A percentile compares a stretch with the other conserved stretches of the same genome.
Conservation (phyloP, 164 flowering plant genomes). For the Magnolia changhungtana region DNA sequence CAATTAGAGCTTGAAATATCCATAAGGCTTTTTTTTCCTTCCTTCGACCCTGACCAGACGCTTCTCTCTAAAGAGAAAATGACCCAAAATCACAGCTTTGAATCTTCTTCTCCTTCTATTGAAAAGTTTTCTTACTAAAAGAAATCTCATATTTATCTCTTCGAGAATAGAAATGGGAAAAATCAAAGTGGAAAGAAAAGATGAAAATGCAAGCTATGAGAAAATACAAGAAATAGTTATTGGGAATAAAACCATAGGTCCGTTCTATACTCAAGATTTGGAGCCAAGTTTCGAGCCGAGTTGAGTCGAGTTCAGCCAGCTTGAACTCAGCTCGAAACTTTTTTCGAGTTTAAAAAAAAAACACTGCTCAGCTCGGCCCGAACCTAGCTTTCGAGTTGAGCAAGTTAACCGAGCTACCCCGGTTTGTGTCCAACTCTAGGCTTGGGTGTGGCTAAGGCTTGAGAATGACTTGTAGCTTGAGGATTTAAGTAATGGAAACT, state of each 20-base stretch:
- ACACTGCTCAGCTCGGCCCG: no score
- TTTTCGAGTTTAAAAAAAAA: no score
- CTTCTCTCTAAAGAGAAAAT: neutral
- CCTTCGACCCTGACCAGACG: neutral
- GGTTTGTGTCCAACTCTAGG: no score
- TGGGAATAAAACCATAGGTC: neutral
- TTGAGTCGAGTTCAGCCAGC: no score
- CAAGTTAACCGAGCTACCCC: no score
- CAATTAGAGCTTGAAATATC: neutral
- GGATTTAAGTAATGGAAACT: no score
- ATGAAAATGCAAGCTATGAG: neutral
- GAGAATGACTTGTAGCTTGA: no score
- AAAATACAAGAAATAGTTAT: neutral
- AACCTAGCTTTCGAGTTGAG: no score
- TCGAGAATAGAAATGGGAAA: neutral
- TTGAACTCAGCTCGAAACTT: no score
- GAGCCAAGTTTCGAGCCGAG: no score
- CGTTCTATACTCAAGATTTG: neutral
- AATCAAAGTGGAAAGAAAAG: slow-evolving; percentile 1
- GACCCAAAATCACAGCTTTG: neutral
- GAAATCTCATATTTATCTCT: neutral
- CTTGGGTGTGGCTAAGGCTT: no score
- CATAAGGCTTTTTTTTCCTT: neutral
- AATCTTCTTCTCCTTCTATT: neutral
- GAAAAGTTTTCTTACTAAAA: neutral